A percentile compares a stretch with the other conserved stretches of the same genome.
These are phyloP conservation scores for Chytridium lagenaria DNA, from an alignment of 371 early-diverging fungal species.

Conservation along the genomic window DNA sequence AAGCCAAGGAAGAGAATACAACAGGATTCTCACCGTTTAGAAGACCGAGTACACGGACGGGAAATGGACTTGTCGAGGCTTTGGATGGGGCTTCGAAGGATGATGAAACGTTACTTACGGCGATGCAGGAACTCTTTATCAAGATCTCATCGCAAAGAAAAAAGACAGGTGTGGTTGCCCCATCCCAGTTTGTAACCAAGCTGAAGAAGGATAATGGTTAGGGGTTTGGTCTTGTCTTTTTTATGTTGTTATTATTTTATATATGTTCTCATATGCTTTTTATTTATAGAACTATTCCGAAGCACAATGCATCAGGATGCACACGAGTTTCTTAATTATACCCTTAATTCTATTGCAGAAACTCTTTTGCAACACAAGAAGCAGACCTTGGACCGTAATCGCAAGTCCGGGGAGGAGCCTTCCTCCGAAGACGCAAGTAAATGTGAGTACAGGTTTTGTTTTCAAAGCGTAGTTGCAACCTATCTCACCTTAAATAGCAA, in stretches of 20 bases:
- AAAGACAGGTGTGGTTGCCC: constrained; percentile 86
- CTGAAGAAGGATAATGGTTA: constrained; percentile 89
- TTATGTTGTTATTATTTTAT: neutral
- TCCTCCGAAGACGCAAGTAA: neutral
- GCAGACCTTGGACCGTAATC: constrained; percentile 25
- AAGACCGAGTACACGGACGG: constrained; percentile 14
- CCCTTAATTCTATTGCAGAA: constrained; percentile 91
- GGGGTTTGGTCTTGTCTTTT: neutral
- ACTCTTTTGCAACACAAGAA: constrained; percentile 50
- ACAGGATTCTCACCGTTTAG: constrained; percentile 3
- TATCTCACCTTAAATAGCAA: neutral
- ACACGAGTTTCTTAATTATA: constrained; percentile 95
- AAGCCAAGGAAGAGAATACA: neutral
- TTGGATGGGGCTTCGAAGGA: constrained; percentile 16
- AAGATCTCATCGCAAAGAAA: constrained; percentile 82
- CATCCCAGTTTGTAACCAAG: constrained; percentile 82
- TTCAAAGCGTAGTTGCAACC: neutral
- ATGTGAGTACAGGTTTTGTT: neutral
- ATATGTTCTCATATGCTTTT: too few relatives aligned
- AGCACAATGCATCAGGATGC: constrained; percentile 97
- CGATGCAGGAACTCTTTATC: constrained; percentile 87
- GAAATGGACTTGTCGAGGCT: constrained; percentile 19
- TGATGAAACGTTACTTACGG: constrained; percentile 82
- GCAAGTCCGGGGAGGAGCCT: neutral
- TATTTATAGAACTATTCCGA: constrained; percentile 79